phyloP scores from a whole-genome alignment of 345 rosid genomes.

The Eucalyptus pumila region DNA sequence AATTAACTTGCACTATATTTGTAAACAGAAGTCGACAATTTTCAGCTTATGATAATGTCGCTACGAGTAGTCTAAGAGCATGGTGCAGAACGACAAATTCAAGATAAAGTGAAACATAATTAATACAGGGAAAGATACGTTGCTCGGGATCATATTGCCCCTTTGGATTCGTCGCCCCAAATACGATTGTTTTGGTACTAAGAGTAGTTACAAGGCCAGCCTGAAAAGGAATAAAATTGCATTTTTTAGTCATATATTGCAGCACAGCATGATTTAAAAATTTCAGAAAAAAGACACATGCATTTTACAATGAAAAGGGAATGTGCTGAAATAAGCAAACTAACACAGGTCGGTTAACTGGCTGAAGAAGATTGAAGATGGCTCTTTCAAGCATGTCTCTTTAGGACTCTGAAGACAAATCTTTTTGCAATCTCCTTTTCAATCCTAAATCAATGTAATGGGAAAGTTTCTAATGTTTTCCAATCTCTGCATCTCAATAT shows the following conservation, averaged over 20 bases:
- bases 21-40: background rate
- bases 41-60: background rate
- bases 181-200: conserved; percentile 79
- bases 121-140: conserved; percentile 36
- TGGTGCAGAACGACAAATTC: background rate
- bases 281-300: background rate
- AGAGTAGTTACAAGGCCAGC: conserved; percentile 96
- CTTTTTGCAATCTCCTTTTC: background rate
- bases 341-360: background rate
- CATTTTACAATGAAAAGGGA: background rate
- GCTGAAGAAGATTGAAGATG: background rate
- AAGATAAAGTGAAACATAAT: background rate
- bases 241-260: background rate
- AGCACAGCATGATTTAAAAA: background rate
- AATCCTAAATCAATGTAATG: background rate
- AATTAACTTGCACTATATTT: background rate
- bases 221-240: conserved; percentile 17
- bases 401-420: background rate
- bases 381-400: background rate
- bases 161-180: conserved; percentile 98
- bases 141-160: conserved; percentile 96
- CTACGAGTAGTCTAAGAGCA: background rate
- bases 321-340: background rate
- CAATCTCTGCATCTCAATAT: background rate
- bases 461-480: background rate